Conservation (phyloP, 495 filamentous ascomycete genomes). For the Penicillium argentinense region DNA sequence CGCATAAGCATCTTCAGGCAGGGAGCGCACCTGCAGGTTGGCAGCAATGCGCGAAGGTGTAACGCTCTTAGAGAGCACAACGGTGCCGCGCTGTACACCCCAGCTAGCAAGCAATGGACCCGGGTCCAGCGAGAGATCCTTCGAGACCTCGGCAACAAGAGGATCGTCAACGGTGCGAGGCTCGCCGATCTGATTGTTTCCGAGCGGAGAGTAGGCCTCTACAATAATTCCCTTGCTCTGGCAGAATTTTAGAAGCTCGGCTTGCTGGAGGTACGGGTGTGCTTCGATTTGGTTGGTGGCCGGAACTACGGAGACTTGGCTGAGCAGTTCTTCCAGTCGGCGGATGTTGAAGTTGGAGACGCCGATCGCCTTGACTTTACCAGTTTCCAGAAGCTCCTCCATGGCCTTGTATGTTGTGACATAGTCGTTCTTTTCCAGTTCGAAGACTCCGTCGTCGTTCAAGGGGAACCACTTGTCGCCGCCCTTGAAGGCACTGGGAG, state of each 20-base stretch:
- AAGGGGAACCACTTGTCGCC: constrained; percentile 44
- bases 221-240: constrained; percentile 52
- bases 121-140: constrained; percentile 34
- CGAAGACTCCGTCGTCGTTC: constrained; percentile 32
- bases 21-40: constrained; percentile 29
- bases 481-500: constrained; percentile 22
- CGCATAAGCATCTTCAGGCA: constrained; percentile 37
- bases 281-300: constrained; percentile 61
- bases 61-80: constrained; percentile 51
- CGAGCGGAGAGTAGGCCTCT: constrained; percentile 61
- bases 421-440: constrained; percentile 41
- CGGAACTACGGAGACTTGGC: constrained; percentile 40
- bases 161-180: constrained; percentile 41
- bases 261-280: constrained; percentile 62
- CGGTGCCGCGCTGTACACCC: constrained; percentile 50
- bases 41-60: constrained; percentile 45
- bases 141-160: constrained; percentile 34
- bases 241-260: constrained; percentile 46
- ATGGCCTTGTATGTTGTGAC: constrained; percentile 66
- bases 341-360: constrained; percentile 56
- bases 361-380: constrained; percentile 58
- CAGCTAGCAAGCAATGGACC: constrained; percentile 46
- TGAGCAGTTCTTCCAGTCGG: constrained; percentile 44
- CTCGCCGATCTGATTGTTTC: constrained; percentile 40
- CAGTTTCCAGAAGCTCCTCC: constrained; percentile 55